Percentiles rank a stretch among this genome's conserved stretches.
These are phyloP conservation scores for Sordariomycetes sp. DNA, from an alignment of 2,329 filamentous ascomycete species.

Conservation along the genomic window DNA sequence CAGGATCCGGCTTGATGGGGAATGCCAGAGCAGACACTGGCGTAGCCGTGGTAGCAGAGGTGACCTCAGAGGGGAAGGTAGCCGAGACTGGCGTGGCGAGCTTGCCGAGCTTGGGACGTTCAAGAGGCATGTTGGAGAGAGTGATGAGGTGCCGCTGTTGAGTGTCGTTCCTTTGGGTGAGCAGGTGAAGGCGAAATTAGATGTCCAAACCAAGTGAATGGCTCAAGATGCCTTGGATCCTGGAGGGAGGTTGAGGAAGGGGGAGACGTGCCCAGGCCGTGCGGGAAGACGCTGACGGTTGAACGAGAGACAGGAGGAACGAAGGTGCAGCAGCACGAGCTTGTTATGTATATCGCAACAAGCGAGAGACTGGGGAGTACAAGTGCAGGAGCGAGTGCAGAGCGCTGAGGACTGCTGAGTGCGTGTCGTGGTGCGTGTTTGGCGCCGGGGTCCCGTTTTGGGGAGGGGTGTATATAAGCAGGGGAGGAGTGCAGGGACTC, in stretches of 20 bases:
- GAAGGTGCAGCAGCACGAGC: conserved; percentile 2
- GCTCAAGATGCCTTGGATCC: conserved; percentile 1
- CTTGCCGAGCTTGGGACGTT: conserved; percentile 52
- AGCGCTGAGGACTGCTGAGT: no score
- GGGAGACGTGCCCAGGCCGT: conserved; percentile 3
- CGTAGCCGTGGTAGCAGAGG: conserved; percentile 56
- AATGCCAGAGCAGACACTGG: conserved; percentile 46
- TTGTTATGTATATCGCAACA: conserved; percentile 5
- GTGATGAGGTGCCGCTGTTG: conserved; percentile 2
- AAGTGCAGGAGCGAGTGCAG: conserved; percentile 1
- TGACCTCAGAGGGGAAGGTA: conserved; percentile 52
- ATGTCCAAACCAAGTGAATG: conserved; percentile 4
- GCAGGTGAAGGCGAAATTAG: conserved; percentile 1
- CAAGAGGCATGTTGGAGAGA: conserved; percentile 34
- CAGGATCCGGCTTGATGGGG: conserved; percentile 29
- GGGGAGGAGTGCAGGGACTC: conserved; percentile 1
- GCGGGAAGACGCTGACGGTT: conserved; percentile 3
- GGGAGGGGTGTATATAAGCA: conserved; percentile 2
- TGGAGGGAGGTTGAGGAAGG: neutral
- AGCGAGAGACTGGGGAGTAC: neutral
- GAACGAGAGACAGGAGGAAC: conserved; percentile 2
- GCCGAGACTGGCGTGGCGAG: conserved; percentile 54
- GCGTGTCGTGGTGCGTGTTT: no score
- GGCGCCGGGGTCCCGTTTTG: conserved; percentile 6
- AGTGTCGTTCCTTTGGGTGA: conserved; percentile 1